These are phyloP conservation scores for Corylus heterophylla DNA, from an alignment of 306 rosid species.

Conservation along the genomic window DNA sequence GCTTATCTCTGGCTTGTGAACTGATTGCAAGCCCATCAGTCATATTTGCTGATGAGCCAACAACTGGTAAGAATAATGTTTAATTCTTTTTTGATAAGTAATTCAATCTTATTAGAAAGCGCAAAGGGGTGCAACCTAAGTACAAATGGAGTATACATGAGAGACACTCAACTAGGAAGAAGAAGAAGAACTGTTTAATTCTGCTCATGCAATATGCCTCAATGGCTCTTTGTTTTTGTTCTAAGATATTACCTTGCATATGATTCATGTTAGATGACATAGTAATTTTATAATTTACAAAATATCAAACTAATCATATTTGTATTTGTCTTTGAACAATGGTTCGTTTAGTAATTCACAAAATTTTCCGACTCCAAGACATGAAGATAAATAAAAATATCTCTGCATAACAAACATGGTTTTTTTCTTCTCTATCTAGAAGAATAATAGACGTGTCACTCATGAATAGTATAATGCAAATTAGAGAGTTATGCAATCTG, in stretches of 20 bases:
- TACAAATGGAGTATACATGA: no score
- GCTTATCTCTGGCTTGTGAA: constrained; percentile 87
- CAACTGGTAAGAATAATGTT: constrained; percentile 61
- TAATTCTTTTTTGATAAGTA: no score
- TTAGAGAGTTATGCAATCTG: not conserved
- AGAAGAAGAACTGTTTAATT: constrained; percentile 10
- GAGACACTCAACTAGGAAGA: no score
- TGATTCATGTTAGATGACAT: not conserved
- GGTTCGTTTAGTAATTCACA: not conserved
- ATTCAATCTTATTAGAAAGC: no score
- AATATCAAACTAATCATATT: no score
- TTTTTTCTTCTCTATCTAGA: not conserved
- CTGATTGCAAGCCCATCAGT: constrained; percentile 93
- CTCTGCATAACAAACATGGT: not conserved
- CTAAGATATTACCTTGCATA: constrained; percentile 1
- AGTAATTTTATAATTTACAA: not conserved
- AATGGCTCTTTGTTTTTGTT: not conserved
- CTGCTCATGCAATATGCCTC: constrained; percentile 17
- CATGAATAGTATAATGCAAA: not conserved
- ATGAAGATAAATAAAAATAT: not conserved
- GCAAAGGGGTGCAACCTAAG: no score
- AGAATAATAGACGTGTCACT: not conserved
- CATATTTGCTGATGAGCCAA: constrained; percentile 93
- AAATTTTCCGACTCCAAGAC: not conserved
- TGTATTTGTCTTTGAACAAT: not conserved